Evolutionary conservation across 768 basidiomycete genomes (phyloP), one percentile per base, ranked within the genome.

Genomic region (Lentinula guzmanii): DNA sequence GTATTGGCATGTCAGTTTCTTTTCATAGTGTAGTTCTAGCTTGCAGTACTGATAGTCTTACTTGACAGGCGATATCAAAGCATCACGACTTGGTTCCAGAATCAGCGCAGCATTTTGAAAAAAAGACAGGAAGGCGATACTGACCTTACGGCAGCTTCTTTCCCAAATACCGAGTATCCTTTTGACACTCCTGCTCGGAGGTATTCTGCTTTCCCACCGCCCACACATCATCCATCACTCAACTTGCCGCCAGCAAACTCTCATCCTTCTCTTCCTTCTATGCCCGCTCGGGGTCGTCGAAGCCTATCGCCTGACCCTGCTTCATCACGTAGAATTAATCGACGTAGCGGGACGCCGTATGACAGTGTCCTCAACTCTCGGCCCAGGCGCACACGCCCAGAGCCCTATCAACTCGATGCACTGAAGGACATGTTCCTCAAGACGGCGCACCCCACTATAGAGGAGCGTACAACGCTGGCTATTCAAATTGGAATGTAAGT

Each of bases 31-130:
- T 37, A 16, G 28, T 34, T 15, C 70, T 65, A 46, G 1, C 11
- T 16, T 39, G 28, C 58, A 37, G 24, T 39, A 48, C 33, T 48
- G n/a, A 59, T 60, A 66, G 52, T 53, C 50, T 62, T 63, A 39
- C 52, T 62, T 45, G 43, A 60, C 64, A 92, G 90, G 89, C 86
- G 83, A 64, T 82, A 87, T 74, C 85, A 90, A 73, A 89, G 85
- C 61, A 85, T 92, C 61, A 90, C 86, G 1, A 91, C 92, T 69
- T 91, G 90, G 91, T 92, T 92, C 71, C 90, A 91, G 78, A 90
- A 91, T 68, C 89, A 92, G 69, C 88, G 89, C 67, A 90, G 85
- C 70, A 80, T 86, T 65, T 84, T 87, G 35, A 88, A 87, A 77
- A 89, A 88, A 75, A 82, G 80, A 66, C 82, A 78, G 65, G 86